Evolutionary conservation across 1,284 basidiomycete species (phyloP).

Genomic region (Papiliotrema laurentii): DNA sequence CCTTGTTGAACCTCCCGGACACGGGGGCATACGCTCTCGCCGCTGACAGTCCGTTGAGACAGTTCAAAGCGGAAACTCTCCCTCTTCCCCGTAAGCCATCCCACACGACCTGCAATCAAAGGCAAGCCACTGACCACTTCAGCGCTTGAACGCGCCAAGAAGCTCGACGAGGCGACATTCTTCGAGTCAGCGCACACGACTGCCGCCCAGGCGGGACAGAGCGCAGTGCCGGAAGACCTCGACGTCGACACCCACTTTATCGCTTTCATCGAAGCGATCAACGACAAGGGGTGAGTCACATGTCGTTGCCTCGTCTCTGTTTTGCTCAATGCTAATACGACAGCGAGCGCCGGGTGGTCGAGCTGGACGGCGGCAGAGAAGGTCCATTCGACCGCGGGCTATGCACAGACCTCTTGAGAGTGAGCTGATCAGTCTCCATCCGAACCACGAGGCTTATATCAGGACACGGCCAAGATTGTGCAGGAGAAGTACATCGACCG

Average conservation of each 20-base stretch:
- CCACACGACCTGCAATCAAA: no score
- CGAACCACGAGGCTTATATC: conserved; percentile 10
- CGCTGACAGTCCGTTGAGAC: conserved; percentile 24
- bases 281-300: conserved; percentile 32
- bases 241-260: conserved; percentile 70
- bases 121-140: background rate
- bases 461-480: conserved; percentile 68
- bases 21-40: conserved; percentile 21
- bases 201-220: conserved; percentile 66
- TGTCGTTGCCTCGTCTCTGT: background rate
- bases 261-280: conserved; percentile 65
- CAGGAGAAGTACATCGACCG: conserved; percentile 59
- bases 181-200: conserved; percentile 70
- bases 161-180: conserved; percentile 67
- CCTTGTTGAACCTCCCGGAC: conserved; percentile 48
- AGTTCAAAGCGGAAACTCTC: conserved; percentile 40
- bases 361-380: conserved; percentile 68
- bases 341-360: conserved; percentile 59
- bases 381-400: conserved; percentile 75
- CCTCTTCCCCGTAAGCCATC: conserved; percentile 26
- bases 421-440: conserved; percentile 27
- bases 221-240: conserved; percentile 51
- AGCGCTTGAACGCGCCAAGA: conserved; percentile 62
- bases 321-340: conserved; percentile 15
- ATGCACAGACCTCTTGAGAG: conserved; percentile 58